Evolutionary conservation across 257 asterid species (phyloP).

Genomic region (Sherardia arvensis): DNA sequence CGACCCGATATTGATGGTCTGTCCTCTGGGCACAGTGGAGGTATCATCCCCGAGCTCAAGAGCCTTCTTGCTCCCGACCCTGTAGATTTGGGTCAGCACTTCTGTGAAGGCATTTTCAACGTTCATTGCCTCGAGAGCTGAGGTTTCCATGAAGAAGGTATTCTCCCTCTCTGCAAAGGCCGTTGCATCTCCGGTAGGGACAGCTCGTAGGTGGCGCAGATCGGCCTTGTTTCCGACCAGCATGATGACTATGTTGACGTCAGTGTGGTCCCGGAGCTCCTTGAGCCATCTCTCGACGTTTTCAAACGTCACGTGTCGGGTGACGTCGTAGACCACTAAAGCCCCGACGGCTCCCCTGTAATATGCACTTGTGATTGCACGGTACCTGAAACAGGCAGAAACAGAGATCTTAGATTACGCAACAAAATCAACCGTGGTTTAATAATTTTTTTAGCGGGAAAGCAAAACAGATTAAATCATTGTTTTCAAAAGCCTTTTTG

Average conservation of each 20-base stretch:
- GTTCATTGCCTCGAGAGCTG: slow-evolving; percentile 66
- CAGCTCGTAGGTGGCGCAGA: slow-evolving; percentile 73
- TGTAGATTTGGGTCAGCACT: slow-evolving; percentile 65
- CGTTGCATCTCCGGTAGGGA: slow-evolving; percentile 42
- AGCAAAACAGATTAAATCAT: no score
- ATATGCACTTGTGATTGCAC: slow-evolving; percentile 82
- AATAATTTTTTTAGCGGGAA: no score
- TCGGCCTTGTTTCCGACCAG: slow-evolving; percentile 83
- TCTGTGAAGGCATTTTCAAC: slow-evolving; percentile 75
- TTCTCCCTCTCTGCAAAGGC: slow-evolving; percentile 57
- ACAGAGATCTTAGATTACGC: not conserved
- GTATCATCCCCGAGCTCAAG: slow-evolving; percentile 71
- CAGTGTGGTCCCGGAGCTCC: slow-evolving; percentile 86
- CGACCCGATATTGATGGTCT: slow-evolving; percentile 50
- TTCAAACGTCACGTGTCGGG: slow-evolving; percentile 65
- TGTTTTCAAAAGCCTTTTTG: no score
- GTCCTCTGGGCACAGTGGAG: slow-evolving; percentile 58
- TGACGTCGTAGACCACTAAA: slow-evolving; percentile 63
- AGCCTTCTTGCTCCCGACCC: slow-evolving; percentile 54
- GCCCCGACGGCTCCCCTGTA: slow-evolving; percentile 88
- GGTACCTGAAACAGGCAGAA: slow-evolving; percentile 42
- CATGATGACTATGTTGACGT: slow-evolving; percentile 65
- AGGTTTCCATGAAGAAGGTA: slow-evolving; percentile 76
- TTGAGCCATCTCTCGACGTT: slow-evolving; percentile 75
- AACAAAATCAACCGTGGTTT: no score